Base-by-base conservation (phyloP, 345 rosid species). In the Gynandropsis gynandra region DNA sequence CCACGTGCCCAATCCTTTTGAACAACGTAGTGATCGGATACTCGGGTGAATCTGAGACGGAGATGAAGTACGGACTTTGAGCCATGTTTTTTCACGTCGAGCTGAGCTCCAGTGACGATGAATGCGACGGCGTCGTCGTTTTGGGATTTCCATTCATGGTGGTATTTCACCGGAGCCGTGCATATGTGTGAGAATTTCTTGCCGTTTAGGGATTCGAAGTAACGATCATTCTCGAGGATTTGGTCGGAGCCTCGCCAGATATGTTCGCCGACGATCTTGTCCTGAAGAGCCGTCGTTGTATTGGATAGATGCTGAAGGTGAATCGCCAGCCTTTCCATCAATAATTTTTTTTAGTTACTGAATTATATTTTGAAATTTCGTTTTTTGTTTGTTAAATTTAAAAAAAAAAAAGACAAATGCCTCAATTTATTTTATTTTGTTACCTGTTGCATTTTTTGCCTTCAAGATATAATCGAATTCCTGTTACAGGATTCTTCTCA, bases 361-460 rank as follows among this genome's bases (percentile, higher is more conserved):
- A 13, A 35, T 39, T 39, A 58, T 18, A 24, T 16, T n/a, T 45
- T 45, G 50, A 21, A 45, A n/a, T n/a, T n/a, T n/a, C n/a, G n/a
- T n/a, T n/a, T n/a, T n/a, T n/a, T n/a, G n/a, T n/a, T n/a, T n/a
- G n/a, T n/a, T n/a, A n/a, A n/a, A n/a, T n/a, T n/a, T n/a, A n/a
- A n/a, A n/a, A n/a, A n/a, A n/a, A n/a, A n/a, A n/a, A n/a, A n/a
- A n/a, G n/a, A n/a, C n/a, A n/a, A n/a, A n/a, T n/a, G n/a, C n/a
- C n/a, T n/a, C n/a, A n/a, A n/a, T n/a, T n/a, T 55, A 41, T 38
- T 44, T 49, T 11, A 8, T 47, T 15, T 41, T 10, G 10, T 8
- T 78, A 87, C 93, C 95, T 79, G 62, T 87, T 82, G 80, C 82
- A 74, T 72, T 87, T 87, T 81, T 69, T 87, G 68, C 98, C 96